phyloP scores from a whole-genome alignment of 2,329 filamentous ascomycete species.

The Ceratocystis albifundus region DNA sequence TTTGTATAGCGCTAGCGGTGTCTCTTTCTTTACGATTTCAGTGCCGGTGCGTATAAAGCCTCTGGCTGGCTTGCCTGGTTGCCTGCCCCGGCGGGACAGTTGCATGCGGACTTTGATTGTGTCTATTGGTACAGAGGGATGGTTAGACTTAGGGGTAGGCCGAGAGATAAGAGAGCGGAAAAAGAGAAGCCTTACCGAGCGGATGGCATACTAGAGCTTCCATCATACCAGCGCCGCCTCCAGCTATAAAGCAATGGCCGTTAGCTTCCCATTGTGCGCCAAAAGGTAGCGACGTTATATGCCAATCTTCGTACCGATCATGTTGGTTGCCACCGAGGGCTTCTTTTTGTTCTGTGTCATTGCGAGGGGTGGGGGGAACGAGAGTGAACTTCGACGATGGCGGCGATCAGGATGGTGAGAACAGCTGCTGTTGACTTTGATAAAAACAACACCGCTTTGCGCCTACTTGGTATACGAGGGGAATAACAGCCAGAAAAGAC shows the following conservation, averaged over 20 bases:
- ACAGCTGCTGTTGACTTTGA: background rate
- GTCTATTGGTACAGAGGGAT: constrained; percentile 39
- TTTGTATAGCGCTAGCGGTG: constrained; percentile 89
- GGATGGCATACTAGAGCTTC: constrained; percentile 94
- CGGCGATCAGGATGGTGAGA: background rate
- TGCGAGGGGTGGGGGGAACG: constrained; percentile 21
- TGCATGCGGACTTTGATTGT: constrained; percentile 99
- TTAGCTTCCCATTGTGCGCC: constrained; percentile 9
- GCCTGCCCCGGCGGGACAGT: constrained; percentile 72
- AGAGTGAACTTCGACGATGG: background rate
- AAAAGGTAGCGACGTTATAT: background rate
- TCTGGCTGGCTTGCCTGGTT: constrained; percentile 71
- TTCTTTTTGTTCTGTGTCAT: constrained; percentile 41
- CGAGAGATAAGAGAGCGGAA: constrained; percentile 14
- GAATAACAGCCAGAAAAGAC: constrained; percentile 15
- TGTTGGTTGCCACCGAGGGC: constrained; percentile 78
- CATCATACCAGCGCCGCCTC: constrained; percentile 98
- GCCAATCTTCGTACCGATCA: constrained; percentile 56
- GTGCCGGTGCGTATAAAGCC: constrained; percentile 78
- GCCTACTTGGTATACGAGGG: background rate
- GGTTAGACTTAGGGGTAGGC: constrained; percentile 14
- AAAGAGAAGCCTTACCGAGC: constrained; percentile 48
- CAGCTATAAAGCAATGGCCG: constrained; percentile 57
- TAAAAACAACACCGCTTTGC: background rate
- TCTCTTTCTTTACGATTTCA: constrained; percentile 82